Base-by-base conservation (phyloP, 495 filamentous ascomycete genomes). In the Parathielavia hyrcaniae region DNA sequence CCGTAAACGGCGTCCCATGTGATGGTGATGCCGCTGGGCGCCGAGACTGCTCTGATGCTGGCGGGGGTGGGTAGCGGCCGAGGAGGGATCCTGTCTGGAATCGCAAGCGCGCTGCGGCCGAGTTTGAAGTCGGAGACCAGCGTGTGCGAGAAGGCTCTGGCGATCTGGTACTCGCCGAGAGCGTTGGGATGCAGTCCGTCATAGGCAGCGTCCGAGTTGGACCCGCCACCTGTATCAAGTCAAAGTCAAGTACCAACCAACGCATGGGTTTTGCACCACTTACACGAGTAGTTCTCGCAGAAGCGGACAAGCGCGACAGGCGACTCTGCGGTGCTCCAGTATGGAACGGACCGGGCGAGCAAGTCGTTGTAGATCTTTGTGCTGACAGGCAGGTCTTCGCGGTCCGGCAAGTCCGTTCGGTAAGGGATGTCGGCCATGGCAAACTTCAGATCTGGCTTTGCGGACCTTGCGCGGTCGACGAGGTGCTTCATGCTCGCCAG, bases 111-210 rank as follows among this genome's bases (percentile, higher is more conserved):
- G 19, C 13, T 40, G 14, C 26, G 48, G 16, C 62, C 65, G 38
- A 67, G n/a, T 19, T 34, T 32, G 35, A 67, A 65, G 13, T 30
- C 40, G 1, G 47, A 46, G 39, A 63, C 22, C 23, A 70, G 61
- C 0, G 63, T 59, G 13, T 36, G 36, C 14, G 63, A 58, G 57
- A 71, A 70, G 47, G 69, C 63, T 11, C 56, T 41, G 12, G 63
- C 66, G 41, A 71, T 50, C 38, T 70, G 48, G 51, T 62, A 71
- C 32, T 74, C 68, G 22, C 71, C 71, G 2, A 69, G 53, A 13
- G 65, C 59, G 32, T 70, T 70, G 16, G 71, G 71, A 26, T 74
- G 71, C 16, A 74, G 61, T n/a, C 71, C 71, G 50, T 74, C 71
- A 48, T 71, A 71, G 12, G 67, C 59, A 1, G 57, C 67, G 2